A percentile compares a stretch with the other conserved stretches of the same genome.
phyloP scores from a whole-genome alignment of 768 basidiomycete species.

The Tulasnella sp. region DNA sequence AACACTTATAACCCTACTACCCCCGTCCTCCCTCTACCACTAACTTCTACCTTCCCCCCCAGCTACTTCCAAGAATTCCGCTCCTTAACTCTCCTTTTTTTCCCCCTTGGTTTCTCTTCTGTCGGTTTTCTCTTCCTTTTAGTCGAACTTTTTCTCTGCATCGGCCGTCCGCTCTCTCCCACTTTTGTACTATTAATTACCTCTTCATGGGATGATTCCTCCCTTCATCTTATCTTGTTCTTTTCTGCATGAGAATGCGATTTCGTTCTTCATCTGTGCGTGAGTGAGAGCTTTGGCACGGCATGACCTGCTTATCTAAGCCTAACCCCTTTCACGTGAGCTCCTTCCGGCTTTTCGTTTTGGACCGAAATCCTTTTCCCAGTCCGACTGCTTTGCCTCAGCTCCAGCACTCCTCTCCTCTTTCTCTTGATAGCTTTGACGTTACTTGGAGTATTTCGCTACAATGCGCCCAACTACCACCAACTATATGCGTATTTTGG shows the following conservation, averaged over 20 bases:
- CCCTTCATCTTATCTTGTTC: not conserved
- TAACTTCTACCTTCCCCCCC: not conserved
- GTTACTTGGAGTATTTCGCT: not conserved
- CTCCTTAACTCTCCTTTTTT: not conserved
- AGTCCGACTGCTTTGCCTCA: not conserved
- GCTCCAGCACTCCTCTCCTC: not conserved
- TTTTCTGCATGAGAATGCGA: not conserved
- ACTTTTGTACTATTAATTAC: not conserved
- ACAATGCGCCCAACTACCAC: conserved; percentile 66
- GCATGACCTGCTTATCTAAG: not conserved
- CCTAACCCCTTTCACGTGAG: not conserved
- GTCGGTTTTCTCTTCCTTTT: not conserved
- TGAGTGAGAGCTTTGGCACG: too few species aligned
- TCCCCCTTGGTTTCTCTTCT: not conserved
- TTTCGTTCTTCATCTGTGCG: not conserved
- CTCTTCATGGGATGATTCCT: not conserved
- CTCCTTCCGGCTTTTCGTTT: not conserved
- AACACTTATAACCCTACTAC: not conserved
- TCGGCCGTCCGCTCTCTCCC: not conserved
- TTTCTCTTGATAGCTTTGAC: not conserved
- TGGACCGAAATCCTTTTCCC: not conserved
- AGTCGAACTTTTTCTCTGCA: not conserved
- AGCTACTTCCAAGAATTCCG: not conserved
- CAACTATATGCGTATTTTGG: conserved; percentile 78
- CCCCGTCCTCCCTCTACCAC: not conserved